Conservation (phyloP, 345 rosid species). For the Eucalyptus polybractea region DNA sequence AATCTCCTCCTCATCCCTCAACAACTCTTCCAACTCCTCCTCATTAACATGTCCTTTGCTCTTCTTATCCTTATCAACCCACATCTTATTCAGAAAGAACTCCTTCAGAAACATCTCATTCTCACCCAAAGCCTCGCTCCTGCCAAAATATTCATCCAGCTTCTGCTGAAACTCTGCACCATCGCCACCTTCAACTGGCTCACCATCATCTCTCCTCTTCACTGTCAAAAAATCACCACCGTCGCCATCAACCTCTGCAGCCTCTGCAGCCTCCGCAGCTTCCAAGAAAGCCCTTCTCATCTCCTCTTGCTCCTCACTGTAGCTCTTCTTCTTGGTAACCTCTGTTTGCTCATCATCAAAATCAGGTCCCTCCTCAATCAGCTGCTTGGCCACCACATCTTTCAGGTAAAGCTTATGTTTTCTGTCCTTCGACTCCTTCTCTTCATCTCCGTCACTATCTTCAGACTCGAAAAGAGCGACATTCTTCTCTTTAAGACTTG, state of each 20-base stretch:
- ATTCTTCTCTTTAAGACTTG: slow-evolving; percentile 24
- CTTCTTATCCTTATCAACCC: slow-evolving; percentile 41
- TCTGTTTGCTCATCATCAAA: slow-evolving; percentile 17
- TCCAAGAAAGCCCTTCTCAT: slow-evolving; percentile 35
- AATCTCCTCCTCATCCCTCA: slow-evolving; percentile 43
- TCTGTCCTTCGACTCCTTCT: slow-evolving; percentile 10
- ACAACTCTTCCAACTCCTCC: slow-evolving; percentile 31
- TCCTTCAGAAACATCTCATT: slow-evolving; percentile 47
- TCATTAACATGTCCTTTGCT: slow-evolving; percentile 15
- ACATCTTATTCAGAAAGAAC: slow-evolving; percentile 56
- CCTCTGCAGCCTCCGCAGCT: slow-evolving; percentile 35
- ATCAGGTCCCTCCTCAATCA: slow-evolving; percentile 69
- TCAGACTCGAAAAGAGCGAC: slow-evolving; percentile 35
- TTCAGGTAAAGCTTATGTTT: slow-evolving; percentile 41
- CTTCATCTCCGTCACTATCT: slow-evolving; percentile 6
- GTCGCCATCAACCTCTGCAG: slow-evolving; percentile 17
- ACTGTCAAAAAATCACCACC: slow-evolving; percentile 29
- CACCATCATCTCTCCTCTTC: slow-evolving; percentile 20
- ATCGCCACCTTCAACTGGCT: slow-evolving; percentile 5
- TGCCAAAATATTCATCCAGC: slow-evolving; percentile 54
- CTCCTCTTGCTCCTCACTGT: slow-evolving; percentile 52
- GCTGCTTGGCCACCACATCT: slow-evolving; percentile 58
- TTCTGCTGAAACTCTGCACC: slow-evolving; percentile 25
- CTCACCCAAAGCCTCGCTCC: slow-evolving; percentile 31
- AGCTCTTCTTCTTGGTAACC: slow-evolving; percentile 11